These are phyloP conservation scores for Farysia itapuensis DNA, from an alignment of 1,284 basidiomycete species.

Conservation along the genomic window DNA sequence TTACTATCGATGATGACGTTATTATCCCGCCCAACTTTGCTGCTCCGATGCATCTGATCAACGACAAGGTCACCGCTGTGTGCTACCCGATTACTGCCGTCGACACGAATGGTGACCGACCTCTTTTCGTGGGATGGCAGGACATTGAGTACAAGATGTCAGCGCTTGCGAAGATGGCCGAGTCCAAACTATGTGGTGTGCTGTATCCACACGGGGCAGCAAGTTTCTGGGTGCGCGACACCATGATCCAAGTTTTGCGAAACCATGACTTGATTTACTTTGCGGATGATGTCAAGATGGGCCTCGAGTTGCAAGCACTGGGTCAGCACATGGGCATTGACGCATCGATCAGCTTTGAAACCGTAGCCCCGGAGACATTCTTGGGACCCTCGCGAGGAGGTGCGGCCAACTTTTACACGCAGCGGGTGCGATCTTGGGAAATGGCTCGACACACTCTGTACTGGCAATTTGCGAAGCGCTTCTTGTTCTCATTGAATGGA, in stretches of 20 bases:
- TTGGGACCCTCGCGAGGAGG: constrained; percentile 11
- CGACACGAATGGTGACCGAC: constrained; percentile 24
- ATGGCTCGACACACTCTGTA: constrained; percentile 31
- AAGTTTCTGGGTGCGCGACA: constrained; percentile 19
- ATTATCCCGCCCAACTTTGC: constrained; percentile 29
- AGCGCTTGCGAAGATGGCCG: constrained; percentile 24
- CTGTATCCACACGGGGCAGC: constrained; percentile 28
- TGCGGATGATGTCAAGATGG: constrained; percentile 34
- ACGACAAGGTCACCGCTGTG: constrained; percentile 11
- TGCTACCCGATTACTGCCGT: constrained; percentile 32
- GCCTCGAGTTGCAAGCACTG: constrained; percentile 19
- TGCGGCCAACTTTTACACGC: constrained; percentile 20
- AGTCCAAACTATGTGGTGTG: constrained; percentile 18
- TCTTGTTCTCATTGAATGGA: constrained; percentile 21
- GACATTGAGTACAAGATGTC: constrained; percentile 37
- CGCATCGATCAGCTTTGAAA: constrained; percentile 19
- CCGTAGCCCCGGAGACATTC: constrained; percentile 21
- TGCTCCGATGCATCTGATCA: constrained; percentile 25
- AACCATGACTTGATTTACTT: constrained; percentile 24
- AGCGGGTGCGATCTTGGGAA: constrained; percentile 24
- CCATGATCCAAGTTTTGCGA: constrained; percentile 16
- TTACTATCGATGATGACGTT: constrained; percentile 33
- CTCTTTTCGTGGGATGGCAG: constrained; percentile 30
- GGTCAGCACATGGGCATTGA: constrained; percentile 16
- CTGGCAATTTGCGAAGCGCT: constrained; percentile 26